phyloP scores from a whole-genome alignment of 768 basidiomycete genomes.

The Mycena indigotica region DNA sequence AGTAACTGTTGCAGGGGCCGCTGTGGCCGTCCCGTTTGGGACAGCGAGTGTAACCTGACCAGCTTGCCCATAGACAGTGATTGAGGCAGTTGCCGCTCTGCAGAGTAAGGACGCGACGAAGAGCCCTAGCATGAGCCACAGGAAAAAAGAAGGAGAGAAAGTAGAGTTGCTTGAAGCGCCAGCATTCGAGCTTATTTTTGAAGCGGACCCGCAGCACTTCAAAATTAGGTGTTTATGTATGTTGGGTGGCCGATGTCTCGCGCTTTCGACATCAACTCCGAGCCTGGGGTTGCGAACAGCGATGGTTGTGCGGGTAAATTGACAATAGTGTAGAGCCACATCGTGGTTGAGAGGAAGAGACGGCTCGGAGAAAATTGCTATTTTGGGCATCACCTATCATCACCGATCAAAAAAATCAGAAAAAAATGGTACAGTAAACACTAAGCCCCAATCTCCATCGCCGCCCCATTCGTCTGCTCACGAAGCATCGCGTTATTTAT shows the following conservation, averaged over 20 bases:
- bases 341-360: too few relatives aligned
- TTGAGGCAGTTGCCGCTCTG: slow-evolving; percentile 17
- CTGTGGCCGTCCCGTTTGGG: slow-evolving; percentile 21
- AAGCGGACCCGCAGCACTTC: slow-evolving; percentile 11
- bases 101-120: slow-evolving; percentile 6
- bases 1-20: slow-evolving; percentile 28
- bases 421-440: too few relatives aligned
- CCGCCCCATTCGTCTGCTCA: background rate
- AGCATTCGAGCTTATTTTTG: background rate
- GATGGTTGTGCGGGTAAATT: too few relatives aligned
- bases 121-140: slow-evolving; percentile 2
- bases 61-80: slow-evolving; percentile 29
- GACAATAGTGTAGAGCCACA: too few relatives aligned
- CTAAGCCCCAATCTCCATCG: background rate
- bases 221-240: slow-evolving; percentile 1
- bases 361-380: background rate
- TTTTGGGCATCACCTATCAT: background rate
- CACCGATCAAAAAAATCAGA: too few relatives aligned
- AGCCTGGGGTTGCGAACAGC: too few relatives aligned
- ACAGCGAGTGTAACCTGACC: slow-evolving; percentile 27
- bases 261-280: background rate
- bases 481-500: background rate
- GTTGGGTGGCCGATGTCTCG: slow-evolving; percentile 1
- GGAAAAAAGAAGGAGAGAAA: background rate
- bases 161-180: background rate